These are phyloP conservation scores for Microdochium trichocladiopsis DNA, from an alignment of 2,329 filamentous ascomycete species.

Conservation along the genomic window DNA sequence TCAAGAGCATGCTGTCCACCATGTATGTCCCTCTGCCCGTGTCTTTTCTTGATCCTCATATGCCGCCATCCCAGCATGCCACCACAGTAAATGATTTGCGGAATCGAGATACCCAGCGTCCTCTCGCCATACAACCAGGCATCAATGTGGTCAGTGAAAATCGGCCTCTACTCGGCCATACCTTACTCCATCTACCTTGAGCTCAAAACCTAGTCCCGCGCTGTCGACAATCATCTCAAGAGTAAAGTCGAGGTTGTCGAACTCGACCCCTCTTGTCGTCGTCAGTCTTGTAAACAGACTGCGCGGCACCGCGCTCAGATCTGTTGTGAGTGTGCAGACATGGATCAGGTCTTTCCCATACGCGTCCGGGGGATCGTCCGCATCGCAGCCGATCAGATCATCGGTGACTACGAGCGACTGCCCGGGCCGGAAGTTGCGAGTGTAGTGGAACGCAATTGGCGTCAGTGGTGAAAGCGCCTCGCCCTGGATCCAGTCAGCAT, in stretches of 20 bases:
- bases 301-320: slow-evolving; percentile 67
- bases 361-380: slow-evolving; percentile 55
- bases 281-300: slow-evolving; percentile 68
- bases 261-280: slow-evolving; percentile 72
- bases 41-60: no score
- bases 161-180: slow-evolving; percentile 74
- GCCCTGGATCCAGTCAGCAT: slow-evolving; percentile 37
- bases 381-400: slow-evolving; percentile 70
- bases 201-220: slow-evolving; percentile 67
- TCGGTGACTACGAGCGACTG: slow-evolving; percentile 74
- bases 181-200: slow-evolving; percentile 70
- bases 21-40: no score
- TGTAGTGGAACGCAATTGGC: slow-evolving; percentile 79
- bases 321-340: slow-evolving; percentile 76
- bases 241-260: slow-evolving; percentile 76
- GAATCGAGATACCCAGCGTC: no score
- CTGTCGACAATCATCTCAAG: slow-evolving; percentile 79
- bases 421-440: slow-evolving; percentile 73
- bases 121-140: neutral
- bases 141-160: slow-evolving; percentile 32
- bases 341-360: slow-evolving; percentile 58
- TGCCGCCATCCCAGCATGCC: no score
- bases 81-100: no score
- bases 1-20: no score
- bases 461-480: slow-evolving; percentile 67